Conservation (phyloP, 2,329 filamentous ascomycete species). For the Arachnomyces sp. region DNA sequence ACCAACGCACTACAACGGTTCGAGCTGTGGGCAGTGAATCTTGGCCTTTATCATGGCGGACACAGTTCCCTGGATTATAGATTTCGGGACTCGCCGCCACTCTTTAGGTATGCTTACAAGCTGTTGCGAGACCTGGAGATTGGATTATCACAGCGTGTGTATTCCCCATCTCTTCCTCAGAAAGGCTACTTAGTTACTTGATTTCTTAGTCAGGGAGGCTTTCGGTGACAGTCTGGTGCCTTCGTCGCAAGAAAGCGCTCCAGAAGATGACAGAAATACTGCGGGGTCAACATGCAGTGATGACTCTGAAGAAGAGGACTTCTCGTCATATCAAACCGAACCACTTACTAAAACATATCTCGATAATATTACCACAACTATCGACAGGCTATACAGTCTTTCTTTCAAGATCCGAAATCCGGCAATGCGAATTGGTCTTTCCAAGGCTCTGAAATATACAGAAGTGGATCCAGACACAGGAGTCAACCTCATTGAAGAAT, state of each 20-base stretch:
- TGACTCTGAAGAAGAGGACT: background rate
- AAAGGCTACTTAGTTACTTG: too few species aligned
- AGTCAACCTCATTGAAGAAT: too few species aligned
- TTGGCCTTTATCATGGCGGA: constrained; percentile 5
- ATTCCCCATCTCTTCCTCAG: background rate
- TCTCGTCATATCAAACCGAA: background rate
- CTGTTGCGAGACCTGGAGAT: too few species aligned
- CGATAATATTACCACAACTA: background rate
- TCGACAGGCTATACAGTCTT: constrained; percentile 10
- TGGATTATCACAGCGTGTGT: too few species aligned
- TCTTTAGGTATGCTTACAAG: background rate
- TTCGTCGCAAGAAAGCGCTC: too few species aligned
- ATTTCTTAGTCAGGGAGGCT: too few species aligned
- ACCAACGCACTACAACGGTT: constrained; percentile 6
- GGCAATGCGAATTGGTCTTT: constrained; percentile 6
- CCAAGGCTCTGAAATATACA: constrained; percentile 7
- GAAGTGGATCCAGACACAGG: too few species aligned
- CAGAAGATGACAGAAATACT: too few species aligned
- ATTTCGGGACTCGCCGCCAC: constrained; percentile 7
- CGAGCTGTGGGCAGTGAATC: constrained; percentile 10
- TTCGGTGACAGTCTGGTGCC: too few species aligned
- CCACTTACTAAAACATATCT: background rate
- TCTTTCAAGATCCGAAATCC: constrained; percentile 11
- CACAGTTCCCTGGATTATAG: constrained; percentile 13
- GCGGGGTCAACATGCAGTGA: background rate